Evolutionary conservation across 2,329 filamentous ascomycete genomes (phyloP).

Genomic region (Akanthomyces dipterigenus): DNA sequence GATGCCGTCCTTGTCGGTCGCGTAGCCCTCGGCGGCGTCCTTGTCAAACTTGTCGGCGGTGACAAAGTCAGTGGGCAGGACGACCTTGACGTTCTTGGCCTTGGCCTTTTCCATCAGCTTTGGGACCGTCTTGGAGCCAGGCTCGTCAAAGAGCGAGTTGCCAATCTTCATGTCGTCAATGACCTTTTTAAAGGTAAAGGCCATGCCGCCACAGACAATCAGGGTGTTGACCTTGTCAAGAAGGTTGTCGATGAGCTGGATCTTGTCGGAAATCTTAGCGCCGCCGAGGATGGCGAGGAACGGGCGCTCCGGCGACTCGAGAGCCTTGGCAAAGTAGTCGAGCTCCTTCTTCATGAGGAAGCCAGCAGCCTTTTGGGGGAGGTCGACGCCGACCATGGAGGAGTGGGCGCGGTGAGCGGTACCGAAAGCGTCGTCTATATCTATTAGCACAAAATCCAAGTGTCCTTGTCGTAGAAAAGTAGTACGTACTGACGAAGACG

Average conservation of each 20-base stretch:
- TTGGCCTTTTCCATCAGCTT: constrained; percentile 91
- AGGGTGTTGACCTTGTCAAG: constrained; percentile 96
- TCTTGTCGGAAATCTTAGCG: constrained; percentile 99
- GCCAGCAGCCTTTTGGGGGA: constrained; percentile 93
- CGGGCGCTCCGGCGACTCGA: constrained; percentile 86
- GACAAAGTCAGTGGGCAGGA: constrained; percentile 90
- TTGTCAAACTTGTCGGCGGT: constrained; percentile 91
- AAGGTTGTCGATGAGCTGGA: constrained; percentile 98
- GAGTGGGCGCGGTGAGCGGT: constrained; percentile 98
- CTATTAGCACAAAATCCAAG: not conserved
- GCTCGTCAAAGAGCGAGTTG: constrained; percentile 86
- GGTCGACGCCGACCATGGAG: constrained; percentile 95
- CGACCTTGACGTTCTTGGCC: constrained; percentile 91
- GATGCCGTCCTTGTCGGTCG: constrained; percentile 82
- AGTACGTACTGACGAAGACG: constrained; percentile 80
- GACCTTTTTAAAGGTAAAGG: constrained; percentile 99
- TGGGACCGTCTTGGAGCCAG: constrained; percentile 83
- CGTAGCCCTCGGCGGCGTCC: constrained; percentile 72
- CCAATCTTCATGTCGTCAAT: constrained; percentile 85
- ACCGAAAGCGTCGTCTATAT: constrained; percentile 88
- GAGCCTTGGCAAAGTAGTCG: constrained; percentile 96
- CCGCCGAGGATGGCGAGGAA: constrained; percentile 98
- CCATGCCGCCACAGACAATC: constrained; percentile 95
- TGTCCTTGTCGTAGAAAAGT: not conserved
- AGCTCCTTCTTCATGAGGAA: constrained; percentile 99